Percentiles rank a stretch among this genome's conserved stretches.
Evolutionary conservation across 768 basidiomycete species (phyloP).

Genomic region (Boletus rubroflammeus): DNA sequence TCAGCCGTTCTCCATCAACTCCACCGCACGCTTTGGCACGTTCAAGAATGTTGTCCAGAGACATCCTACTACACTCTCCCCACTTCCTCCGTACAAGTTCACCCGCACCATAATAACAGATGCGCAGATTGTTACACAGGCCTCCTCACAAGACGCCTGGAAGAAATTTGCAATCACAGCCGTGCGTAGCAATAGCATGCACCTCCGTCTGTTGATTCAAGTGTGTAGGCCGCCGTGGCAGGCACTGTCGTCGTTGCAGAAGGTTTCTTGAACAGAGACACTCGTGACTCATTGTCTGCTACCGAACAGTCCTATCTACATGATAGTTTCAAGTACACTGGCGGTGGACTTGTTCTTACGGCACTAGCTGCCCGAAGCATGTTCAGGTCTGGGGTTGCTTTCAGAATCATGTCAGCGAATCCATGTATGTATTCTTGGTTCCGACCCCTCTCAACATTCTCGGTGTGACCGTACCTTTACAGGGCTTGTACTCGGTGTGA

Average conservation of each 20-base stretch:
- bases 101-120: constrained; percentile 53
- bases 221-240: constrained; percentile 61
- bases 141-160: constrained; percentile 44
- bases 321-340: constrained; percentile 80
- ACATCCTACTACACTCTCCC: constrained; percentile 21
- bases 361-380: constrained; percentile 77
- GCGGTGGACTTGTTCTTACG: constrained; percentile 71
- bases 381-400: constrained; percentile 64
- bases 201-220: not conserved
- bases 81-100: constrained; percentile 23
- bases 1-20: constrained; percentile 25
- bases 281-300: constrained; percentile 58
- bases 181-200: constrained; percentile 33
- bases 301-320: constrained; percentile 70
- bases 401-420: constrained; percentile 78
- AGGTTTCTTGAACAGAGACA: constrained; percentile 72
- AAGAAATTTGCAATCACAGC: constrained; percentile 50
- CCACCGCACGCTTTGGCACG: not conserved
- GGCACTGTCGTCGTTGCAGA: constrained; percentile 64
- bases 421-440: constrained; percentile 52
- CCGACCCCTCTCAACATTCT: not conserved
- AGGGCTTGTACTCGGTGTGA: constrained; percentile 82
- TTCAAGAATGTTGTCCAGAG: constrained; percentile 31
- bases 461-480: not conserved
- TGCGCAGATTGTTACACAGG: constrained; percentile 33